Evolutionary conservation across 805 yeast species (phyloP), one percentile per base, ranked within the genome.

Genomic region (Candida multigemmis): DNA sequence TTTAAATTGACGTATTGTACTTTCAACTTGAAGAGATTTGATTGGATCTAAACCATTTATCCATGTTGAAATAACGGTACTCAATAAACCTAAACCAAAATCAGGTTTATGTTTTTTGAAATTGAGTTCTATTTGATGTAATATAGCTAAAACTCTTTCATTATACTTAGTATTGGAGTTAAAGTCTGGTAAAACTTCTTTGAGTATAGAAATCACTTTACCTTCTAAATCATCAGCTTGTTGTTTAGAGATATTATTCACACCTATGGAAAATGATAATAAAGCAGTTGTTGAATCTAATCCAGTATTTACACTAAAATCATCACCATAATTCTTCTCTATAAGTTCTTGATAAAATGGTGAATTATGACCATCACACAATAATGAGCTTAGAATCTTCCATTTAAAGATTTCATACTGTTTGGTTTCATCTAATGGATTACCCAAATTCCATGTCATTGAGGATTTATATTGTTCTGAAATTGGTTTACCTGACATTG

Each of bases 281-380:
- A 73, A 67, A 0, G 83, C 77, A 3, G 95, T 81, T 27, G 83
- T 74, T 2, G 81, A 68, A 33, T 89, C 96, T 29, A 84, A 60
- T 1, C 98, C 98, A 1, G 94, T 65, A 46, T 91, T 91, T 4
- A 85, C 81, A 1, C 89, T 61, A 45, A 77, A 91, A 38, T 91
- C 96, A 27, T 82, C 72, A 22, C 91, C 97, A 18, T 77, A 46
- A 2, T 89, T 91, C 1, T 80, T 55, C 49, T 91, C 98, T 30
- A 91, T 80, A 30, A 91, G 60, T n/a, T 72, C 71, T 50, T 86
- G 84, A 51, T 87, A 84, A 30, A 91, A 63, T 5, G 94, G 89
- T 5, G 97, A 79, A 8, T 91, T 80, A 45, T 89, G 97, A 2
- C 97, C 97, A 46, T 84, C 95, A 38, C 78, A 71, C 18, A 91